Evolutionary conservation across 2,329 filamentous ascomycete species (phyloP).

Genomic region (Colletotrichum kahawae): DNA sequence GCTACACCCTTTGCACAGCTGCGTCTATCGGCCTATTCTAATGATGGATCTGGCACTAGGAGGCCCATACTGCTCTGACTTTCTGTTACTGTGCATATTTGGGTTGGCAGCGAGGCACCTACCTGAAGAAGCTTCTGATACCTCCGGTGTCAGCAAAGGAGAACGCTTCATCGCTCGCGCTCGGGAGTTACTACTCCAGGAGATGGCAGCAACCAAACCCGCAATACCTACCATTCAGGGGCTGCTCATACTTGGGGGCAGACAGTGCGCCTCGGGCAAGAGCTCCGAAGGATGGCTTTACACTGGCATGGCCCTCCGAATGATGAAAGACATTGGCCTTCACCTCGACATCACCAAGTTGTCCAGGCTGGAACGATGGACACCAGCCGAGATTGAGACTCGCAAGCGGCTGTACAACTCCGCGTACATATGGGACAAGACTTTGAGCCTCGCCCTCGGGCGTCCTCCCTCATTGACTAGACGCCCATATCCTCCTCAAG

Average conservation of each 20-base stretch:
- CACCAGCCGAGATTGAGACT: slow-evolving; percentile 23
- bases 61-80: slow-evolving; percentile 25
- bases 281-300: slow-evolving; percentile 27
- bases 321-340: slow-evolving; percentile 27
- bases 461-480: slow-evolving; percentile 13
- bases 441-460: slow-evolving; percentile 24
- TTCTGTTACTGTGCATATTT: slow-evolving; percentile 26
- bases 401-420: slow-evolving; percentile 26
- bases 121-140: not conserved
- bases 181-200: not conserved
- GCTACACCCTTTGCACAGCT: slow-evolving; percentile 26
- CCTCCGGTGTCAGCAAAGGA: not conserved
- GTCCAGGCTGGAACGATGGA: slow-evolving; percentile 21
- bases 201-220: slow-evolving; percentile 9
- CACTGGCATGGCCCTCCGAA: slow-evolving; percentile 26
- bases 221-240: slow-evolving; percentile 21
- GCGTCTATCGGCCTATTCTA: slow-evolving; percentile 23
- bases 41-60: slow-evolving; percentile 26
- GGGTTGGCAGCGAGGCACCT: slow-evolving; percentile 23
- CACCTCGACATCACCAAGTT: slow-evolving; percentile 23
- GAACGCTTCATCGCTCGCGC: not conserved
- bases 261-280: slow-evolving; percentile 24
- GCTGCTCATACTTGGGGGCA: slow-evolving; percentile 23
- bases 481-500: slow-evolving; percentile 6
- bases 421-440: slow-evolving; percentile 28